phyloP scores from a whole-genome alignment of 192 early-diverging fungal genomes.

The Entomortierella beljakovae region DNA sequence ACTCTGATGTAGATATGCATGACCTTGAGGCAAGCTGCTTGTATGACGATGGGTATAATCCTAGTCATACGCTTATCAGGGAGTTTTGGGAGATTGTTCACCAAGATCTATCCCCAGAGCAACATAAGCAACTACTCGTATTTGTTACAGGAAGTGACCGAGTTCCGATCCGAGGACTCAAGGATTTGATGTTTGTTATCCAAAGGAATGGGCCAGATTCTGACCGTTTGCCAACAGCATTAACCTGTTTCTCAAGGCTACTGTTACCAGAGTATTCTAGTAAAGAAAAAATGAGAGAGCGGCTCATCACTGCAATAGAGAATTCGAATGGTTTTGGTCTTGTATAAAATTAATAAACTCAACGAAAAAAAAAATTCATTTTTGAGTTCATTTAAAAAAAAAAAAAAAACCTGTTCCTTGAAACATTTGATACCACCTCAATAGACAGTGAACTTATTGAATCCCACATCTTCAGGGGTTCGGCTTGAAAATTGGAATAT shows the following conservation, averaged over 20 bases:
- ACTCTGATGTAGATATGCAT: conserved; percentile 69
- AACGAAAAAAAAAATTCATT: neutral
- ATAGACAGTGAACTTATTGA: no score
- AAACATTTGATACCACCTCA: neutral
- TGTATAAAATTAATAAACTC: conserved; percentile 60
- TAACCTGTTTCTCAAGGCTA: conserved; percentile 93
- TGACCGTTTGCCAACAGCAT: conserved; percentile 85
- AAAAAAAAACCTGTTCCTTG: no score
- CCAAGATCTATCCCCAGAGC: conserved; percentile 62
- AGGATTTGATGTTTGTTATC: conserved; percentile 88
- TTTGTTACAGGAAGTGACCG: conserved; percentile 95
- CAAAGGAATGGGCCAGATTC: conserved; percentile 96
- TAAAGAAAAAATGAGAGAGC: conserved; percentile 78
- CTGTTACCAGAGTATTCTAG: conserved; percentile 86
- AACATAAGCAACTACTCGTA: conserved; percentile 78
- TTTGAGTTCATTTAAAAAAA: no score
- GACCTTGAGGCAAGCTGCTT: conserved; percentile 76
- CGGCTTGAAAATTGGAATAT: no score
- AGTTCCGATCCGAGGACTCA: conserved; percentile 86
- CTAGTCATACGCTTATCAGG: conserved; percentile 73
- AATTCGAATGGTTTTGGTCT: conserved; percentile 96
- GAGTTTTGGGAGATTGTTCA: conserved; percentile 91
- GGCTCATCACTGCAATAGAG: conserved; percentile 87
- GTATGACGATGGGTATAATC: conserved; percentile 89
- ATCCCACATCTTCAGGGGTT: no score